Conservation (phyloP, 2,329 filamentous ascomycete species). For the Alternaria incomplexa region DNA sequence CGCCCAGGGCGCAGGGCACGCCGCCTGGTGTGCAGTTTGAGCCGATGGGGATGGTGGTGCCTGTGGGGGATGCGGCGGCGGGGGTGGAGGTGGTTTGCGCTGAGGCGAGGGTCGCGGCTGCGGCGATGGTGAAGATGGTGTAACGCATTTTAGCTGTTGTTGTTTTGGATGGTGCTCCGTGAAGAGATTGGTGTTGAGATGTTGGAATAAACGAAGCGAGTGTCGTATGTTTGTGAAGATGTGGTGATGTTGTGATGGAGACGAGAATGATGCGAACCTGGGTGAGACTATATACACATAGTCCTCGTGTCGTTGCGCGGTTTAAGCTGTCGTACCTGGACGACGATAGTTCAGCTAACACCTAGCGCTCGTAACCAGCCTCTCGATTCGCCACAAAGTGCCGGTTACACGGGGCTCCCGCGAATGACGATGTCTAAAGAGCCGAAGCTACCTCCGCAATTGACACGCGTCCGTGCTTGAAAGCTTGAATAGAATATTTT, state of each 20-base stretch:
- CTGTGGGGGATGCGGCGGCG: constrained; percentile 4
- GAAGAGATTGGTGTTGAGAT: not conserved
- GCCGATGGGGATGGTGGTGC: constrained; percentile 17
- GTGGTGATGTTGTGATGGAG: not conserved
- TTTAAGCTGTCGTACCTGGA: not conserved
- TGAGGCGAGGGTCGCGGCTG: constrained; percentile 14
- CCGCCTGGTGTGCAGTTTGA: constrained; percentile 14
- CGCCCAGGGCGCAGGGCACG: constrained; percentile 20
- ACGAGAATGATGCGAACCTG: no score
- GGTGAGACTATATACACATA: not conserved
- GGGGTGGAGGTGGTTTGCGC: constrained; percentile 10
- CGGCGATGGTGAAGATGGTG: constrained; percentile 18
- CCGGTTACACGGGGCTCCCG: not conserved
- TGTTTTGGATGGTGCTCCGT: not conserved
- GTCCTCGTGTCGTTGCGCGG: not conserved
- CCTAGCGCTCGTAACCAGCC: not conserved
- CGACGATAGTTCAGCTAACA: not conserved
- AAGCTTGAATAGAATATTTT: not conserved
- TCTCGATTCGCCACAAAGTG: not conserved
- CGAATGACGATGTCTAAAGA: not conserved
- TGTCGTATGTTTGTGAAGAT: not conserved
- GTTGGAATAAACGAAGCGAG: not conserved
- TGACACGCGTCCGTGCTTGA: not conserved
- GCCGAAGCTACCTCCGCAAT: not conserved
- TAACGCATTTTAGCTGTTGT: constrained; percentile 20